phyloP scores from a whole-genome alignment of 2,329 filamentous ascomycete species.

The Colletotrichum tabaci region DNA sequence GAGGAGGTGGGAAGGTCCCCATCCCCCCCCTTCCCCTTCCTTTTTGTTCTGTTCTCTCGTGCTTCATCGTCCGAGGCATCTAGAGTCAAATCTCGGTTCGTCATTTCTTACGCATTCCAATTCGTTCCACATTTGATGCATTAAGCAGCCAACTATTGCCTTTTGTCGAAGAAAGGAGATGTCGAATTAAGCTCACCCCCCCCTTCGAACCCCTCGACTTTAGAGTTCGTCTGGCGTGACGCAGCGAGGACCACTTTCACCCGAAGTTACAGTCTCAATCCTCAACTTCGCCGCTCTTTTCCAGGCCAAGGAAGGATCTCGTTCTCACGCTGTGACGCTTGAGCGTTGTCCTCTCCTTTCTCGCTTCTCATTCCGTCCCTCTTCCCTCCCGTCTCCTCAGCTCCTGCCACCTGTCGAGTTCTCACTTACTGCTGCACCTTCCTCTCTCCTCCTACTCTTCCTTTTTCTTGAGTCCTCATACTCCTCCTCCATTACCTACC shows the following conservation, averaged over 20 bases:
- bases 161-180: constrained; percentile 15
- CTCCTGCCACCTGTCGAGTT: not conserved
- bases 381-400: not conserved
- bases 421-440: not conserved
- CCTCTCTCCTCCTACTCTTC: not conserved
- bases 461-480: no score
- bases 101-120: constrained; percentile 13
- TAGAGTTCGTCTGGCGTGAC: constrained; percentile 29
- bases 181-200: constrained; percentile 41
- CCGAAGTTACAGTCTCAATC: constrained; percentile 28
- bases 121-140: not conserved
- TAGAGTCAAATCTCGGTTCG: constrained; percentile 4
- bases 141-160: not conserved
- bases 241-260: constrained; percentile 37
- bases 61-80: constrained; percentile 10
- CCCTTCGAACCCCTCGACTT: constrained; percentile 12
- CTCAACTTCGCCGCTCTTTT: not conserved
- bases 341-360: constrained; percentile 15
- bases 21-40: not conserved
- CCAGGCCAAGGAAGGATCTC: not conserved
- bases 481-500: not conserved
- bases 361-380: not conserved
- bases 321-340: not conserved
- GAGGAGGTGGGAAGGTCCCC: not conserved
- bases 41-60: not conserved